These are phyloP conservation scores for Carpinus fangiana DNA, from an alignment of 306 rosid species.

Conservation along the genomic window DNA sequence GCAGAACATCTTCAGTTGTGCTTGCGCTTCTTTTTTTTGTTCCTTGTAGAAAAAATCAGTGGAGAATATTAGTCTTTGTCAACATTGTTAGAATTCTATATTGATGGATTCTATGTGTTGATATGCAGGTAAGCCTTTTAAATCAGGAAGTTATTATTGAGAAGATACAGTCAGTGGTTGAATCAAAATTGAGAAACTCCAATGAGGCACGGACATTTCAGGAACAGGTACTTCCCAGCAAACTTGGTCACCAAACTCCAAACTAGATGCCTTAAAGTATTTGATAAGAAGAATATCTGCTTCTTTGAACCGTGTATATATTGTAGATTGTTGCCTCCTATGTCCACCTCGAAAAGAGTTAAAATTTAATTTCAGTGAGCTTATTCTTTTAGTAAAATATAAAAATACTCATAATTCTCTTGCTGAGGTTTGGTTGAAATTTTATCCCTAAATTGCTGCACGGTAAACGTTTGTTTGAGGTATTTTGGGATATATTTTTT, in stretches of 20 bases:
- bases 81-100: background rate
- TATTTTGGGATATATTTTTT: too few species aligned
- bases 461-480: too few species aligned
- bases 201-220: constrained; percentile 67
- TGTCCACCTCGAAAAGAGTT: background rate
- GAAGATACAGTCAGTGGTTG: constrained; percentile 81
- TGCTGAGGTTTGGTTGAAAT: background rate
- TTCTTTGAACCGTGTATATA: constrained; percentile 10
- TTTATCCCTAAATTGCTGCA: too few species aligned
- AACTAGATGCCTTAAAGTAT: constrained; percentile 9
- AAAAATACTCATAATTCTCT: too few species aligned
- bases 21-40: background rate
- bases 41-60: background rate
- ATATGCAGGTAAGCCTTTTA: constrained; percentile 78
- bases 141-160: constrained; percentile 89
- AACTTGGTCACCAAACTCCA: constrained; percentile 8
- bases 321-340: constrained; percentile 1
- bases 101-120: constrained; percentile 13
- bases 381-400: too few species aligned
- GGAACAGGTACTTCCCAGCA: constrained; percentile 62
- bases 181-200: constrained; percentile 82
- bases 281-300: constrained; percentile 22
- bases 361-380: too few species aligned
- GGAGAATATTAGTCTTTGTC: constrained; percentile 10
- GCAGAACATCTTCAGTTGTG: background rate